Conservation (phyloP, 257 asterid genomes). For the Capsicum baccatum region DNA sequence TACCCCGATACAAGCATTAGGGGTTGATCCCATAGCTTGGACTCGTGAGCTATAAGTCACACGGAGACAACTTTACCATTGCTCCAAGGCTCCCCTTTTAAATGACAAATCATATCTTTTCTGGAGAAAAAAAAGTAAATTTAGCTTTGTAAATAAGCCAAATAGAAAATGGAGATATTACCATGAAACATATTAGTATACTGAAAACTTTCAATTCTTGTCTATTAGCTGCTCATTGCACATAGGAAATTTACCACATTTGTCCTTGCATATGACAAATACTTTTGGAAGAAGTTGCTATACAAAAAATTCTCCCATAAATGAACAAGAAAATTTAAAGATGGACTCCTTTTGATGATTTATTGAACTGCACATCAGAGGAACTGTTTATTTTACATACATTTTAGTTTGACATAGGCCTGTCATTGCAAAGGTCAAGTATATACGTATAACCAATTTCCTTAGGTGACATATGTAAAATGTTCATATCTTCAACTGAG, state of each 20-base stretch:
- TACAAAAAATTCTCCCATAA: not conserved
- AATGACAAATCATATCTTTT: not conserved
- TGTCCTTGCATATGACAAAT: not conserved
- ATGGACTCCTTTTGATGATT: not conserved
- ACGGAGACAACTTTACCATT: too few relatives aligned
- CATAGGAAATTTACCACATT: not conserved
- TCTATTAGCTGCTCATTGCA: not conserved
- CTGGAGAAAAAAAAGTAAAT: not conserved
- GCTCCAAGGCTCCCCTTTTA: too few relatives aligned
- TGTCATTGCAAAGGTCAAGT: not conserved
- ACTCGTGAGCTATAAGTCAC: too few relatives aligned
- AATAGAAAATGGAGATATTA: not conserved
- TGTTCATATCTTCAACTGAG: slow-evolving; percentile 5
- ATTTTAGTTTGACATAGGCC: not conserved
- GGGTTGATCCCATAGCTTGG: too few relatives aligned
- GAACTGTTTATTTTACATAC: not conserved
- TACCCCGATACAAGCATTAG: too few relatives aligned
- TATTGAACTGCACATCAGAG: not conserved
- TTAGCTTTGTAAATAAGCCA: not conserved
- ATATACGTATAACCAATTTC: not conserved
- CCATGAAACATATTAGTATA: not conserved
- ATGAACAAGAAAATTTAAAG: not conserved
- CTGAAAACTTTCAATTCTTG: not conserved
- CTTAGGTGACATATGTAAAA: not conserved
- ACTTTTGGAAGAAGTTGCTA: not conserved